Evolutionary conservation across 2,329 filamentous ascomycete species (phyloP).

Genomic region (Passalora sequoiae): DNA sequence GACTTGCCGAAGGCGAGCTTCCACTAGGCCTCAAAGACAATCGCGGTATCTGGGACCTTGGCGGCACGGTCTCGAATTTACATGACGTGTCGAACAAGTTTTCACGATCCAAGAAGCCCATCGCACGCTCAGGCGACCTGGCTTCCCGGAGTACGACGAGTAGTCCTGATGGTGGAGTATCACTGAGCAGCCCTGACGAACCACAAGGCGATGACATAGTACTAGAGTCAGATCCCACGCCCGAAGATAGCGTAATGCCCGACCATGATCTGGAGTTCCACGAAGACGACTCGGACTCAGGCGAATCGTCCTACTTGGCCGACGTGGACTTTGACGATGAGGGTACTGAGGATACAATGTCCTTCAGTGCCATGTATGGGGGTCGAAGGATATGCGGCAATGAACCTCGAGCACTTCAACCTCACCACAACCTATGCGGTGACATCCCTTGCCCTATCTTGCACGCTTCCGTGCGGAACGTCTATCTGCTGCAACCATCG

Average conservation of each 20-base stretch:
- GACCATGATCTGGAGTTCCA: background rate
- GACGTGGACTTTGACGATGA: conserved; percentile 22
- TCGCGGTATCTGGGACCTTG: conserved; percentile 29
- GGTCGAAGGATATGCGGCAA: conserved; percentile 27
- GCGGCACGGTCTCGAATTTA: conserved; percentile 22
- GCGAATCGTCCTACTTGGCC: conserved; percentile 6
- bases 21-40: conserved; percentile 18
- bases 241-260: conserved; percentile 1
- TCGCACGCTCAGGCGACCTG: background rate
- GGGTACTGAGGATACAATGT: conserved; percentile 24
- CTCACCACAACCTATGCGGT: conserved; percentile 25
- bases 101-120: conserved; percentile 1
- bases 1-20: conserved; percentile 18
- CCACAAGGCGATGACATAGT: background rate
- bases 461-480: conserved; percentile 38
- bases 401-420: conserved; percentile 25
- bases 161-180: background rate
- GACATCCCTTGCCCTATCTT: conserved; percentile 39
- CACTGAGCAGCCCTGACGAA: background rate
- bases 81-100: conserved; percentile 18
- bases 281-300: conserved; percentile 9
- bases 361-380: conserved; percentile 24
- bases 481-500: conserved; percentile 41
- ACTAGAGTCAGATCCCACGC: background rate
- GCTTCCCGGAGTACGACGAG: background rate